These are phyloP conservation scores for Detonula confervacea DNA, from an alignment of 352 stramenopile genomes.

Conservation along the genomic window DNA sequence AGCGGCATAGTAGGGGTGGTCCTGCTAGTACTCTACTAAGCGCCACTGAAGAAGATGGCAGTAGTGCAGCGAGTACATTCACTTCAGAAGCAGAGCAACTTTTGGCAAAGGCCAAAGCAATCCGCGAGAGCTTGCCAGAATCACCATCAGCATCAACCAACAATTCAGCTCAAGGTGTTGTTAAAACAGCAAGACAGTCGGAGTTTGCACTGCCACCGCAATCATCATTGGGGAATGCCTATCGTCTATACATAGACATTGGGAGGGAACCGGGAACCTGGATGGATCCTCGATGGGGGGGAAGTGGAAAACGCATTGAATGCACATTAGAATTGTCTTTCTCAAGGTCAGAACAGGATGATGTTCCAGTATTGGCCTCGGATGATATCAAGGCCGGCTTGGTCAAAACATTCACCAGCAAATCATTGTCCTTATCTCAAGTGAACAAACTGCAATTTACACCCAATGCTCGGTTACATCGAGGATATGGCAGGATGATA, in stretches of 20 bases:
- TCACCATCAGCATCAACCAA: neutral
- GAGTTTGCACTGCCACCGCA: slow-evolving; percentile 26
- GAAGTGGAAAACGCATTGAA: slow-evolving; percentile 64
- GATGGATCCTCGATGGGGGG: slow-evolving; percentile 82
- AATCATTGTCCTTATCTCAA: slow-evolving; percentile 35
- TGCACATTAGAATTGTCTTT: slow-evolving; percentile 74
- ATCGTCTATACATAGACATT: slow-evolving; percentile 72
- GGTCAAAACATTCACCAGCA: slow-evolving; percentile 29
- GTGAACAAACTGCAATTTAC: slow-evolving; percentile 49
- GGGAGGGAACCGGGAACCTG: slow-evolving; percentile 77
- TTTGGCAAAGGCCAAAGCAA: slow-evolving; percentile 43
- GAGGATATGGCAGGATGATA: slow-evolving; percentile 75
- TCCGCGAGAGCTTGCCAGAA: slow-evolving; percentile 41
- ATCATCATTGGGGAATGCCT: slow-evolving; percentile 18
- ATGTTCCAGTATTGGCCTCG: too few relatives aligned
- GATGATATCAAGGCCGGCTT: slow-evolving; percentile 27
- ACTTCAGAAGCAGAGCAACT: slow-evolving; percentile 32
- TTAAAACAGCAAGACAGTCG: slow-evolving; percentile 28
- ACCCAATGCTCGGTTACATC: slow-evolving; percentile 47
- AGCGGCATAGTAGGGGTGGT: neutral
- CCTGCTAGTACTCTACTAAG: neutral
- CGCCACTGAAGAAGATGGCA: neutral
- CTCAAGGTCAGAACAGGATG: neutral
- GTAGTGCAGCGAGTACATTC: neutral
- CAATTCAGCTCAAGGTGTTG: too few relatives aligned